Evolutionary conservation across 352 stramenopile genomes (phyloP), one percentile per base, ranked within the genome.

Genomic region (Paralagenidium karlingii): DNA sequence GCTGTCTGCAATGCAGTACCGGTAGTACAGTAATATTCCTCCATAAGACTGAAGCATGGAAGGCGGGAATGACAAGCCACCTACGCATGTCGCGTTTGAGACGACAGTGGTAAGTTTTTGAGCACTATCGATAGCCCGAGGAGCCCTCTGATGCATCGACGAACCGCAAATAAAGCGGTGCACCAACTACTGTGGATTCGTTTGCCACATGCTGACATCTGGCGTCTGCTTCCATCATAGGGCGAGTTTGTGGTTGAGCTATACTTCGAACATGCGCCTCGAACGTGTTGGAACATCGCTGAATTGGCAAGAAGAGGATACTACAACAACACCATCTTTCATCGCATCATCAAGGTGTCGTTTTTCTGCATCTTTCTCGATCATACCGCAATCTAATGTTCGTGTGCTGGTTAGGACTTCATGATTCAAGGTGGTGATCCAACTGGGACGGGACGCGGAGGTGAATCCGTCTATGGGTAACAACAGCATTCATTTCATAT

Each of bases 351-450:
- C 55, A 91, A 78, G 55, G 68, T 73, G 38, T 8, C 13, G 3
- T 8, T 10, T 18, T 40, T 11, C 18, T 7, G 22, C n/a, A n/a
- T n/a, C n/a, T n/a, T n/a, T n/a, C n/a, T n/a, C n/a, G n/a, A n/a
- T n/a, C n/a, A 33, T 19, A 19, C 29, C 38, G 18, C 20, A 15
- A 7, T 38, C 27, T 12, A 21, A 36, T 19, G 8, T 29, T 10
- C 12, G 16, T 11, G 13, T 18, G 19, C 33, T 16, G 11, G 45
- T 0, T 47, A 86, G 55, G 81, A 96, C 48, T 97, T 97, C 58
- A 97, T 98, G 87, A 94, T 97, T 42, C 92, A 98, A 48, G 92
- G 88, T 9, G 92, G 92, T 36, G 91, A 97, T 50, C 91, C 91
- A 0, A 96, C 89, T 13, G 91, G 88, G 31, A 97, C 90, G 0